A percentile compares a stretch with the other conserved stretches of the same genome.
phyloP scores from a whole-genome alignment of 345 rosid genomes.

The Brassica rapa region DNA sequence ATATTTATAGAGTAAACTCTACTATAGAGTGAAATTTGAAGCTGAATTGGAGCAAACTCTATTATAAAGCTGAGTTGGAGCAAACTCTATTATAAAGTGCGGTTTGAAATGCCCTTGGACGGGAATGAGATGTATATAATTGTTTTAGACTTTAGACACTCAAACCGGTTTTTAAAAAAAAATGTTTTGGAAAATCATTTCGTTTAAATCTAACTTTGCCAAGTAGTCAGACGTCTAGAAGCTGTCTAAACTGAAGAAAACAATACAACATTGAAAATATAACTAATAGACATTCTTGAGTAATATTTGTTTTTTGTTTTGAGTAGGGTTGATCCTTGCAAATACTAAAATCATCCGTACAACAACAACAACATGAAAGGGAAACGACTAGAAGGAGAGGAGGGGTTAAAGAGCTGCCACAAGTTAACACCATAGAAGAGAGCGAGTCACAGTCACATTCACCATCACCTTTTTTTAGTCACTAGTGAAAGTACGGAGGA shows the following conservation, averaged over 20 bases:
- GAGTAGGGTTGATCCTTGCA: conserved; percentile 42
- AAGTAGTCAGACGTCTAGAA: too few species aligned
- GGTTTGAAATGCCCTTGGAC: too few species aligned
- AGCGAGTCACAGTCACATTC: conserved; percentile 56
- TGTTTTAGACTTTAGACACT: too few species aligned
- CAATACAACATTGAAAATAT: conserved; percentile 49
- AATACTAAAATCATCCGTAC: conserved; percentile 74
- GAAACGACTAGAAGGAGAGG: conserved; percentile 12
- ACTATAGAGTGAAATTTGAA: too few species aligned
- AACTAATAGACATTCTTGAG: conserved; percentile 42
- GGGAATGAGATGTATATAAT: too few species aligned
- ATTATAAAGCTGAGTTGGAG: too few species aligned
- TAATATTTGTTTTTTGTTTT: conserved; percentile 28
- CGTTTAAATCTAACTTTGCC: too few species aligned
- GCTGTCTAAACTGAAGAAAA: background rate
- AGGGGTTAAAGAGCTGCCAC: conserved; percentile 38
- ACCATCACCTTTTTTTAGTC: conserved; percentile 24
- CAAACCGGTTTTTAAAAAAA: too few species aligned
- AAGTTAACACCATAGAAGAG: conserved; percentile 39
- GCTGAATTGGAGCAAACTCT: too few species aligned
- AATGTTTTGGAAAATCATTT: too few species aligned
- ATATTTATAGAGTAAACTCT: too few species aligned
- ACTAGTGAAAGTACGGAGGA: conserved; percentile 65
- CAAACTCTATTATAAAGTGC: too few species aligned
- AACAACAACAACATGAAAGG: conserved; percentile 48